phyloP scores from a whole-genome alignment of 1,284 basidiomycete species.

The Leccinum subatratum region DNA sequence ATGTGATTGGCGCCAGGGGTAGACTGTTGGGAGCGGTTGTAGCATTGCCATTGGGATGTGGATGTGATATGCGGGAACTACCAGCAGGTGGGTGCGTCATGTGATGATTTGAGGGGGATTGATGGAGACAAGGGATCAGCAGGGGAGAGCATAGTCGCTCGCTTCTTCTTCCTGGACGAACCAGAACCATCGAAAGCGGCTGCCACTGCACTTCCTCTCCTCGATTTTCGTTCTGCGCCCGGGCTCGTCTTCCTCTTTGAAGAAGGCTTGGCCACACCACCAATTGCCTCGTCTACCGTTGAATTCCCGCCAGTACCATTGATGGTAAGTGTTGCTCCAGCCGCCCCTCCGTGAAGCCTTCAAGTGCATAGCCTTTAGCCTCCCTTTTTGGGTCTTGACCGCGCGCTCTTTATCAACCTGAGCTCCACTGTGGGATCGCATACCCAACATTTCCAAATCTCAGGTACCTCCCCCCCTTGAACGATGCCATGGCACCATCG shows the following conservation, averaged over 20 bases:
- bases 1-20: slow-evolving; percentile 30
- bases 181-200: slow-evolving; percentile 36
- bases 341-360: slow-evolving; percentile 22
- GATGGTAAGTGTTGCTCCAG: slow-evolving; percentile 7
- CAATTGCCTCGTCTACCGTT: slow-evolving; percentile 16
- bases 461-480: slow-evolving; percentile 64
- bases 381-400: slow-evolving; percentile 41
- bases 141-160: slow-evolving; percentile 36
- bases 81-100: slow-evolving; percentile 15
- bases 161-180: slow-evolving; percentile 39
- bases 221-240: slow-evolving; percentile 44
- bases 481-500: slow-evolving; percentile 85
- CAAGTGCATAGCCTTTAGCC: slow-evolving; percentile 26
- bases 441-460: slow-evolving; percentile 64
- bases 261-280: slow-evolving; percentile 18
- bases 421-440: slow-evolving; percentile 48
- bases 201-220: slow-evolving; percentile 37
- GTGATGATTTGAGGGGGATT: slow-evolving; percentile 17
- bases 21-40: slow-evolving; percentile 25
- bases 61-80: slow-evolving; percentile 21
- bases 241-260: slow-evolving; percentile 39
- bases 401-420: slow-evolving; percentile 45
- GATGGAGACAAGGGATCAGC: slow-evolving; percentile 21
- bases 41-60: slow-evolving; percentile 19
- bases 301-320: slow-evolving; percentile 18